phyloP scores from a whole-genome alignment of 148 eudicot species.

The Camellia japonica region DNA sequence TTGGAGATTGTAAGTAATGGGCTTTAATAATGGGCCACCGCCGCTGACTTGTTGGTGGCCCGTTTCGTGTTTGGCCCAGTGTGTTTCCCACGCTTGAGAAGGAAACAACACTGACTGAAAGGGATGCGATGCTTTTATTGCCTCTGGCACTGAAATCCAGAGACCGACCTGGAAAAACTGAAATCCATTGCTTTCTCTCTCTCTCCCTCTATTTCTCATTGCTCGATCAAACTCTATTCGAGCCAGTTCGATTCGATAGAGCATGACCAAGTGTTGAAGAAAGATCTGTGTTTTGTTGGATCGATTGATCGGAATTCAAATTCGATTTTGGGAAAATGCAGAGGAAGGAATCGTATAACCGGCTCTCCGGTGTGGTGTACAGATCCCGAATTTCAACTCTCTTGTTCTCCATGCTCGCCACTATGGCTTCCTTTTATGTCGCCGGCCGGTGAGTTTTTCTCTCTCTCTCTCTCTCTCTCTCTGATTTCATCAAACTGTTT shows the following conservation, averaged over 20 bases:
- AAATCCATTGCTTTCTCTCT: not conserved
- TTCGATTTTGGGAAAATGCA: slow-evolving; percentile 34
- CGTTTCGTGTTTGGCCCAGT: too few relatives aligned
- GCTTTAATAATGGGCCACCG: too few relatives aligned
- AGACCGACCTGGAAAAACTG: not conserved
- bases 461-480: not conserved
- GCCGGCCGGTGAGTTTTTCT: slow-evolving; percentile 59
- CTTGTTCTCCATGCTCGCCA: slow-evolving; percentile 62
- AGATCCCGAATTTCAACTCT: slow-evolving; percentile 60
- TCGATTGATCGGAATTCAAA: not conserved
- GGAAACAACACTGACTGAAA: too few relatives aligned
- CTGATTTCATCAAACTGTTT: not conserved
- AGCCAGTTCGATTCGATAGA: not conserved
- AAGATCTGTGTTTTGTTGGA: not conserved
- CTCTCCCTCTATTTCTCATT: not conserved
- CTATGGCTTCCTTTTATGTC: slow-evolving; percentile 65
- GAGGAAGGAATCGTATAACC: slow-evolving; percentile 43
- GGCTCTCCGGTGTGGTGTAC: slow-evolving; percentile 32
- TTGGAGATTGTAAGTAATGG: too few relatives aligned
- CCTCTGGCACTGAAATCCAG: not conserved
- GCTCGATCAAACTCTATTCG: not conserved
- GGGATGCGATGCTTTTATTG: too few relatives aligned
- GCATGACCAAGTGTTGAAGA: not conserved
- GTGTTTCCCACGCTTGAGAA: too few relatives aligned
- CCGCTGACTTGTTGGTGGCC: too few relatives aligned